A percentile compares a stretch with the other conserved stretches of the same genome.
Conservation (phyloP, 495 filamentous ascomycete genomes). For the Penicillium ucsense region DNA sequence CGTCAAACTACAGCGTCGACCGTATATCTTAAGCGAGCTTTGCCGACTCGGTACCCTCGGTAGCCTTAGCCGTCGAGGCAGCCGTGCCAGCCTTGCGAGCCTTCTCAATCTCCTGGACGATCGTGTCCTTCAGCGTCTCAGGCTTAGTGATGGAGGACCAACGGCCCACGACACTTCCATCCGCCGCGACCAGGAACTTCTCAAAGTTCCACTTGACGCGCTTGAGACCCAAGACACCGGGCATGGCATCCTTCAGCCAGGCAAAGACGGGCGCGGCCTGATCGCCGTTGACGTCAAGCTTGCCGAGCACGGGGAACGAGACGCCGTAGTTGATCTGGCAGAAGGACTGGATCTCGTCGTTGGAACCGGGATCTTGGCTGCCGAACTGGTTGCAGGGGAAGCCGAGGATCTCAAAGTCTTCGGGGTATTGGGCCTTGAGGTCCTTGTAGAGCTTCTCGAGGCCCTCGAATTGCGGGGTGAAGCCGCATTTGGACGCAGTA, state of each 20-base stretch:
- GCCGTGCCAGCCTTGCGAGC: conserved; percentile 22
- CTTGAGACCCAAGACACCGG: conserved; percentile 79
- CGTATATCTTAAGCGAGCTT: conserved; percentile 8
- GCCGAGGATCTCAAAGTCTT: conserved; percentile 77
- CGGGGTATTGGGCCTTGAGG: conserved; percentile 53
- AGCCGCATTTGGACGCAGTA: conserved; percentile 98
- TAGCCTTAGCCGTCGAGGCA: conserved; percentile 15
- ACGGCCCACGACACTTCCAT: conserved; percentile 70
- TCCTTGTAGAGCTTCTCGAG: conserved; percentile 87
- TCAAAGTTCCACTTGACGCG: conserved; percentile 96
- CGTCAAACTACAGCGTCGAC: too few species aligned
- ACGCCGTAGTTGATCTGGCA: conserved; percentile 95
- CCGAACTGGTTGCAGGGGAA: conserved; percentile 99
- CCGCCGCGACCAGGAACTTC: conserved; percentile 84
- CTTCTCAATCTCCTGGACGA: conserved; percentile 65
- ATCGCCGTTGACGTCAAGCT: conserved; percentile 86
- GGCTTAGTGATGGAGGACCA: conserved; percentile 87
- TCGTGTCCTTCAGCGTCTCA: conserved; percentile 59
- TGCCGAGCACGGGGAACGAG: conserved; percentile 81
- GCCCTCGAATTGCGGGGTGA: conserved; percentile 90
- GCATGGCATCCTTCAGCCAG: conserved; percentile 80
- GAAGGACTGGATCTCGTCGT: conserved; percentile 87
- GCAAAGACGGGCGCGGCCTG: conserved; percentile 71
- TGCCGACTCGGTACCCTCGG: conserved; percentile 8
- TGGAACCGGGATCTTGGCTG: conserved; percentile 74